Evolutionary conservation across 768 basidiomycete genomes (phyloP), one percentile per base, ranked within the genome.

Genomic region (Russula ochroleuca): DNA sequence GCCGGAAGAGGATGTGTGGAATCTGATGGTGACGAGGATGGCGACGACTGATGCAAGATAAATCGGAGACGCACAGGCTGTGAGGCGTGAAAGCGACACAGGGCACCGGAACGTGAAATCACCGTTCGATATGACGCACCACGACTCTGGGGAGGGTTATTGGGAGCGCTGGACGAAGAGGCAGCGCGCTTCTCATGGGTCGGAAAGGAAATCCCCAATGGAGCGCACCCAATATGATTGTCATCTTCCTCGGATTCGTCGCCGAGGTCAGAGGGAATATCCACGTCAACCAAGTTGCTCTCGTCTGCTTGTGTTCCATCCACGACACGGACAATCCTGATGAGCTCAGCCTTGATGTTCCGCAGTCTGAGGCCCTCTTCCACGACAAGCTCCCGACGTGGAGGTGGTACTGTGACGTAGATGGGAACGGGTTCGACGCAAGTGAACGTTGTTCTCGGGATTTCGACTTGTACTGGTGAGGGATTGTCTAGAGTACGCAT

Each of bases 71-170:
- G 88, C 64, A 94, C 82, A 4, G 88, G 81, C 15, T 81, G 82
- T 50, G 83, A 80, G 0, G 86, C 83, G 68, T 97, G 94, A 72
- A 97, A 94, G 51, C 93, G 86, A 73, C 93, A 94, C 21, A 92
- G 88, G 48, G 94, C 94, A 51, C 96, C 96, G 15, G 94, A 94
- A 8, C 88, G 83, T 14, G 92, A 86, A 31, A 98, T 78, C 56
- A 87, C 79, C 3, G 80, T 78, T 43, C 79, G 76, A 67, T 82
- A 68, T 15, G 58, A 40, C 11, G 53, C 35, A 10, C 57, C 35
- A 37, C 40, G 35, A 40, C 43, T 28, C 13, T 81, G 47, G 78
- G 74, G 19, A 80, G 75, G 23, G 53, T 43, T 1, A 40, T 49
- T 40, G 15, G 43, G 59, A 49, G 72, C 68, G 47, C 75, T 65